Conservation (phyloP, 192 early-diverging fungal species). For the Phlyctochytrium bullatum region DNA sequence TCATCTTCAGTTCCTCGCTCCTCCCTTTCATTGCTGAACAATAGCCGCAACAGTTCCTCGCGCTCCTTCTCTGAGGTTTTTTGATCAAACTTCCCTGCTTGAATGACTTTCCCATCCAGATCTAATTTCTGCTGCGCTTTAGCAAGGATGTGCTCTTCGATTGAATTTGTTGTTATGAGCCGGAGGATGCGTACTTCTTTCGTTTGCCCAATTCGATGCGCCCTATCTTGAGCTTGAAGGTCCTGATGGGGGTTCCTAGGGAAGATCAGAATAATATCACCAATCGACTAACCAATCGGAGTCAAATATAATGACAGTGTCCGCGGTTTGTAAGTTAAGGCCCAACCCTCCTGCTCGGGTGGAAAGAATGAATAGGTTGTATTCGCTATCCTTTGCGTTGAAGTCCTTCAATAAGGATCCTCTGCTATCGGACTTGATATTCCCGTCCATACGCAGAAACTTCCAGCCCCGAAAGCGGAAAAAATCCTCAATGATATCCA, state of each 20-base stretch:
- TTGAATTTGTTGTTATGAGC: constrained; percentile 83
- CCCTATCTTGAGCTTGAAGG: constrained; percentile 98
- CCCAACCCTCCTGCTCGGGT: constrained; percentile 96
- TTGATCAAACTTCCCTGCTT: constrained; percentile 99
- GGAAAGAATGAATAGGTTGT: constrained; percentile 88
- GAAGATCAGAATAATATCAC: constrained; percentile 8
- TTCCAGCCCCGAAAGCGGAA: constrained; percentile 68
- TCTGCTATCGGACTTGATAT: constrained; percentile 87
- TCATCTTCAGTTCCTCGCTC: constrained; percentile 63
- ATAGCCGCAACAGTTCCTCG: constrained; percentile 81
- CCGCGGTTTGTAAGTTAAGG: constrained; percentile 93
- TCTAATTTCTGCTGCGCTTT: constrained; percentile 94
- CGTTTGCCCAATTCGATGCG: constrained; percentile 98
- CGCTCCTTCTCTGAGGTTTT: constrained; percentile 91
- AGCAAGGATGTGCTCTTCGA: constrained; percentile 92
- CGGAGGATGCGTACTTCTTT: constrained; percentile 96
- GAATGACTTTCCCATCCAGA: constrained; percentile 98
- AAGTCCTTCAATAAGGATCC: constrained; percentile 75
- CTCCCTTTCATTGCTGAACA: constrained; percentile 79
- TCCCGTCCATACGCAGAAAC: constrained; percentile 88
- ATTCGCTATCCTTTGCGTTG: constrained; percentile 75
- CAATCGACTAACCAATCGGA: constrained; percentile 78
- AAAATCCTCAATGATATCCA: constrained; percentile 98
- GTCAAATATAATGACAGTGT: constrained; percentile 98
- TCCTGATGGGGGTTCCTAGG: constrained; percentile 94